A percentile compares a stretch with the other conserved stretches of the same genome.
These are phyloP conservation scores for Paecilomyces niveus DNA, from an alignment of 2,329 filamentous ascomycete species.

Conservation along the genomic window DNA sequence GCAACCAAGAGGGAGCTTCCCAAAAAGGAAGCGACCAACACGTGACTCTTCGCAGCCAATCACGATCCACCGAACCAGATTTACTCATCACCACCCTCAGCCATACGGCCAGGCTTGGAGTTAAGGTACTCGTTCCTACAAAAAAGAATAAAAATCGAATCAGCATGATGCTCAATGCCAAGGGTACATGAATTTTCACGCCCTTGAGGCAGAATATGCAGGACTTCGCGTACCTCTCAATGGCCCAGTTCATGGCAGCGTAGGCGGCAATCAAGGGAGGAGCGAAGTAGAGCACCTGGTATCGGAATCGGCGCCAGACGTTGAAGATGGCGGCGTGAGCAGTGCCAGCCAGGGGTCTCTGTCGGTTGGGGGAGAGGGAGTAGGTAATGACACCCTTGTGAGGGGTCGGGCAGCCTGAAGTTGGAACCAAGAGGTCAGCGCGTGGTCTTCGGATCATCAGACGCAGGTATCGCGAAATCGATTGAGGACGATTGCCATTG, in stretches of 20 bases:
- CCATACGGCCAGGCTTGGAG: slow-evolving; percentile 41
- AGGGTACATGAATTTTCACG: background rate
- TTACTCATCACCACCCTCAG: slow-evolving; percentile 27
- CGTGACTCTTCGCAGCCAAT: background rate
- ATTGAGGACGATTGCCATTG: background rate
- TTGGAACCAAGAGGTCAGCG: slow-evolving; percentile 1
- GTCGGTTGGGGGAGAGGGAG: slow-evolving; percentile 76
- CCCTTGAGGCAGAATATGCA: background rate
- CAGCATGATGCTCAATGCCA: slow-evolving; percentile 4
- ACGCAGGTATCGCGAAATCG: background rate
- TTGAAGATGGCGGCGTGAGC: slow-evolving; percentile 87
- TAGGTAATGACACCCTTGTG: slow-evolving; percentile 63
- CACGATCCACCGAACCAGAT: slow-evolving; percentile 5
- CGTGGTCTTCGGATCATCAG: background rate
- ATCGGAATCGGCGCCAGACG: slow-evolving; percentile 75
- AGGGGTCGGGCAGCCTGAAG: slow-evolving; percentile 29
- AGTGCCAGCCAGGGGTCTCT: slow-evolving; percentile 75
- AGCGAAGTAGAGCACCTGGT: slow-evolving; percentile 82
- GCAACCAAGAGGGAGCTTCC: slow-evolving; percentile 16
- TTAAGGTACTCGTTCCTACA: slow-evolving; percentile 44
- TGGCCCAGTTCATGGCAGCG: slow-evolving; percentile 82
- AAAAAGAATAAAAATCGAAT: background rate
- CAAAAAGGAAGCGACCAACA: background rate
- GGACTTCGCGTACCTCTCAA: slow-evolving; percentile 62
- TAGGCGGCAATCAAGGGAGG: slow-evolving; percentile 75